Conservation (phyloP, 169 alveolate species). For the Cryptosporidium felis region DNA sequence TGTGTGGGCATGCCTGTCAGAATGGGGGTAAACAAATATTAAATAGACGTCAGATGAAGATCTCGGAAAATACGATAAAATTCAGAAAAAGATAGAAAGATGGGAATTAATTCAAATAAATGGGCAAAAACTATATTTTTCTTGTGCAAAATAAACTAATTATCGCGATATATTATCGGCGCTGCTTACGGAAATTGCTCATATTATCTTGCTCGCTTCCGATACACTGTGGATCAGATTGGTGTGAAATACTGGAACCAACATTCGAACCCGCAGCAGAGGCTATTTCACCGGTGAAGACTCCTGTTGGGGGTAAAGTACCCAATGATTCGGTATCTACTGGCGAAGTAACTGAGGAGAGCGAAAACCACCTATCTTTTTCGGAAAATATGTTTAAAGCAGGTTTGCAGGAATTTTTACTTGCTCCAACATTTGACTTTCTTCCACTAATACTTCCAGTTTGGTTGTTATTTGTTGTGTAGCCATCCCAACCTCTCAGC, state of each 20-base stretch:
- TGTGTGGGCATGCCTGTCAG: slow-evolving; percentile 70
- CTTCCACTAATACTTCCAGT: slow-evolving; percentile 36
- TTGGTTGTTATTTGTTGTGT: slow-evolving; percentile 30
- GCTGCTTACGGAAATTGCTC: slow-evolving; percentile 14
- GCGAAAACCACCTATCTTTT: slow-evolving; percentile 61
- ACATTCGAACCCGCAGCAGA: slow-evolving; percentile 59
- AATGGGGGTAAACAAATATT: slow-evolving; percentile 42
- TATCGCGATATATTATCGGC: background rate
- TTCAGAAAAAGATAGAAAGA: background rate
- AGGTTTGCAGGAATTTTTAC: slow-evolving; percentile 19
- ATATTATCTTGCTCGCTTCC: slow-evolving; percentile 24
- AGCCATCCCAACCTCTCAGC: slow-evolving; percentile 78
- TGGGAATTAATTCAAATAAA: background rate
- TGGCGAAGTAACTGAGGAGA: slow-evolving; percentile 63
- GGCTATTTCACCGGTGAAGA: background rate
- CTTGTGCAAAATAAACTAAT: background rate
- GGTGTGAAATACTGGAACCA: slow-evolving; percentile 32
- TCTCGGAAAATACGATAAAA: slow-evolving; percentile 41
- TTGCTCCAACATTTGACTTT: slow-evolving; percentile 25
- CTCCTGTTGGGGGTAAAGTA: background rate
- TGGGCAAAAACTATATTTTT: background rate
- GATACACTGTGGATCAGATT: background rate
- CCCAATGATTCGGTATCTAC: slow-evolving; percentile 26
- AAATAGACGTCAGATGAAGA: slow-evolving; percentile 33
- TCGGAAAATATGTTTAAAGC: slow-evolving; percentile 26